Base-by-base conservation (phyloP, 176 grass and related monocot genomes). In the Typha latifolia region DNA sequence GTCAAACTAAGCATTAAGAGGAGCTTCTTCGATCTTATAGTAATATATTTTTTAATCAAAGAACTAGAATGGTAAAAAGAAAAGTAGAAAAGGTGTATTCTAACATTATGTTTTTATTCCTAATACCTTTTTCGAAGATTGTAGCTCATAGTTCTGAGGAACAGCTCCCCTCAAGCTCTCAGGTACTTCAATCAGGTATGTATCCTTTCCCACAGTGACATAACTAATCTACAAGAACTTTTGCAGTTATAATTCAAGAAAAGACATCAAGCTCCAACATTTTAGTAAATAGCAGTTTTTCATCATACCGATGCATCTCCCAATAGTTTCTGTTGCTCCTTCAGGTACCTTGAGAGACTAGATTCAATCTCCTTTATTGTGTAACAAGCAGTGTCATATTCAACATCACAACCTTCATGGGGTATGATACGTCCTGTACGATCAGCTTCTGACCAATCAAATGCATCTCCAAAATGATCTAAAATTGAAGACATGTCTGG, bases 361-460 rank as follows among this genome's bases (percentile, higher is more conserved):
- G 75, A 84, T 69, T 86, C 67, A 62, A 90, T 92, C 59, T 92
- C 82, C 61, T 92, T 81, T 71, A 89, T 70, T 74, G 71, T 69
- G 47, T 49, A 32, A 62, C 78, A 84, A 73, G 85, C 47, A 70
- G 83, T 50, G 59, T 97, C 93, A 70, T 92, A 89, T 77, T 89
- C 82, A 57, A 69, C 68, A 80, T 97, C 93, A 76, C 85, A 86
- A 57, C 93, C 93, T 84, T 91, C 78, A 69, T 19, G 76, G 61
- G 93, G 93, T 74, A 92, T 91, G 56, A 97, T 86, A 66, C 88
- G 74, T 51, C 93, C 93, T 74, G 77, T 80, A 14, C 6, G 32
- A 24, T 97, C 85, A 68, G 93, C 93, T 77, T 97, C 85, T 80
- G 93, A 86, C 93, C 93, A 97, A 89, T 97, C 83, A 97, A 97